Evolutionary conservation across 1,139 yeast genomes (phyloP), one percentile per base, ranked within the genome.

Genomic region (Arxiozyma telluris): DNA sequence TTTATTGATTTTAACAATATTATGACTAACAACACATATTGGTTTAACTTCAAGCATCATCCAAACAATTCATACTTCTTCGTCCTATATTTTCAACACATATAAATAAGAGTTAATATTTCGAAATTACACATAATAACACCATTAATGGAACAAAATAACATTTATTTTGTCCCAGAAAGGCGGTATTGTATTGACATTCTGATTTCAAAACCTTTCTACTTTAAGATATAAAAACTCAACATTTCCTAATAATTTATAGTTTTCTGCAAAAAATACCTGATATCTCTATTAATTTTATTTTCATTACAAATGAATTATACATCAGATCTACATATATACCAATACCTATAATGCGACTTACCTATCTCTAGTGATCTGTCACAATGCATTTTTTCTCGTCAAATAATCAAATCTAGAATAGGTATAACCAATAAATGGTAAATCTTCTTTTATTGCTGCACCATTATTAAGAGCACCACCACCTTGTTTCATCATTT

Each of bases 381-480:
- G 27, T 61, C 74, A 84, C 56, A 88, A 70, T 8, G 95, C 96
- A 70, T 89, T 88, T 71, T 88, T 88, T 63, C 90, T 76, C 2
- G 98, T 90, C 58, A 91, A 76, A 68, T 90, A 89, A 71, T 90
- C 98, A 69, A 93, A 93, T 64, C 98, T 78, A 45, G 96, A 87
- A 69, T 88, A 93, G 0, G 98, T 93, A 73, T 93, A 93, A 1
- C 98, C 98, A 66, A 93, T 93, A 69, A 93, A 93, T 51, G 98
- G 98, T 67, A 93, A 75, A 63, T 91, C 96, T 65, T 87, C 95
- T 69, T 89, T 90, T 9, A 55, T 58, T 21, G 66, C 63, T 4
- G 58, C 55, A 38, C 55, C 57, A 52, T 78, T 76, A 41, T 70
- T 69, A 53, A 70, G 72, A 48, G 68, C 66, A 44, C 69, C 71